A percentile compares a stretch with the other conserved stretches of the same genome.
Conservation (phyloP, 768 basidiomycete genomes). For the Kwoniella dejecticola region DNA sequence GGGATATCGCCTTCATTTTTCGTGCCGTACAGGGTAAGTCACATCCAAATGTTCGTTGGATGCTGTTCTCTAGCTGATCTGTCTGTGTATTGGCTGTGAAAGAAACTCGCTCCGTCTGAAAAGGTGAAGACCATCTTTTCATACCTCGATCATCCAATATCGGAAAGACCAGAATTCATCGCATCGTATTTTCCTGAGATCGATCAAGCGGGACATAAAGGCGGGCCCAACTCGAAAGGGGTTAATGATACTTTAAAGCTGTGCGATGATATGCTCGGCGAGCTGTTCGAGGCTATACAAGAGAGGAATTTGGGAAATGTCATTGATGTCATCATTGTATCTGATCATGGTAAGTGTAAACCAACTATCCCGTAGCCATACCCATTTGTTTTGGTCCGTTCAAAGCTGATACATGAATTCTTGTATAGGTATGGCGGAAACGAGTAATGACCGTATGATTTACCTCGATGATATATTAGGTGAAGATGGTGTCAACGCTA, state of each 20-base stretch:
- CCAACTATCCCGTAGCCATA: not conserved
- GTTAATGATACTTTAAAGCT: conserved; percentile 65
- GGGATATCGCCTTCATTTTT: conserved; percentile 74
- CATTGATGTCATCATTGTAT: conserved; percentile 82
- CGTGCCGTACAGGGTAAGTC: conserved; percentile 71
- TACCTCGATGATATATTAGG: conserved; percentile 82
- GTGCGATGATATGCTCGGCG: conserved; percentile 74
- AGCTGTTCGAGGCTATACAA: conserved; percentile 66
- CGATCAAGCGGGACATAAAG: conserved; percentile 20
- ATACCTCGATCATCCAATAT: conserved; percentile 80
- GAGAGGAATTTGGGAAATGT: conserved; percentile 77
- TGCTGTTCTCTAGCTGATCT: no score
- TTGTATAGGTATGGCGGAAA: conserved; percentile 84
- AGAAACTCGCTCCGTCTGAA: conserved; percentile 59
- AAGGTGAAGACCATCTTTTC: conserved; percentile 75
- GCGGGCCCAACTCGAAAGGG: conserved; percentile 28
- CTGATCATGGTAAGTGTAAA: conserved; percentile 36
- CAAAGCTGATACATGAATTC: no score
- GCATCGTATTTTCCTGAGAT: conserved; percentile 61
- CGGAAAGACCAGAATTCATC: conserved; percentile 74
- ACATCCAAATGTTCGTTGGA: not conserved
- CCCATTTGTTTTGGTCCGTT: no score
- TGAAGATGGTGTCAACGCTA: conserved; percentile 62
- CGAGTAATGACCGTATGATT: conserved; percentile 71
- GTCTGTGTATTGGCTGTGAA: no score